These are phyloP conservation scores for Zarea fungicola DNA, from an alignment of 2,329 filamentous ascomycete genomes.

Conservation along the genomic window DNA sequence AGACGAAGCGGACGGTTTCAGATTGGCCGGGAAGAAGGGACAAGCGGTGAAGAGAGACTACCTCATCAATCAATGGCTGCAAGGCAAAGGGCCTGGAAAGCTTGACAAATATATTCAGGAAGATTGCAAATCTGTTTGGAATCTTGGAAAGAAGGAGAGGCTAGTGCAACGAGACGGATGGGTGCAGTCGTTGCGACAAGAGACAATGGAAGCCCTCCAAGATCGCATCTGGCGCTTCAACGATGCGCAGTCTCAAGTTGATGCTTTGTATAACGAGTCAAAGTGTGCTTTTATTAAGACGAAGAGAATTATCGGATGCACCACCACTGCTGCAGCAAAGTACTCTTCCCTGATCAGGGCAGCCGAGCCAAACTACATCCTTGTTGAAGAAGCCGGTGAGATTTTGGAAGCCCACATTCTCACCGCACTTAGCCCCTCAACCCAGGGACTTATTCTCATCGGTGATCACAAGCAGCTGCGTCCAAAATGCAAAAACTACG, in stretches of 20 bases:
- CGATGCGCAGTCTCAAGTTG: slow-evolving; percentile 33
- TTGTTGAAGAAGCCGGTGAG: slow-evolving; percentile 70
- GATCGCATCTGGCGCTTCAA: slow-evolving; percentile 37
- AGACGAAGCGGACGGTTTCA: slow-evolving; percentile 2
- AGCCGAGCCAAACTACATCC: slow-evolving; percentile 51
- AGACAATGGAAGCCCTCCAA: slow-evolving; percentile 40
- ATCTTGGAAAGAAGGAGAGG: slow-evolving; percentile 36
- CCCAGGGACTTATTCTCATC: slow-evolving; percentile 63
- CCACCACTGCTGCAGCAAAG: slow-evolving; percentile 65
- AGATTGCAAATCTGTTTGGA: too few relatives aligned
- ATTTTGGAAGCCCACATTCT: slow-evolving; percentile 62
- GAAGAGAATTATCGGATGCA: slow-evolving; percentile 63
- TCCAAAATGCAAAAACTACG: slow-evolving; percentile 60
- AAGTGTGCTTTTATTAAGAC: slow-evolving; percentile 39
- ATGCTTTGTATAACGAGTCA: slow-evolving; percentile 38
- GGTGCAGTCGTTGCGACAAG: slow-evolving; percentile 41
- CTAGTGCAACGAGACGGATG: slow-evolving; percentile 34
- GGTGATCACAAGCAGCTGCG: slow-evolving; percentile 70
- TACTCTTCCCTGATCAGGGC: slow-evolving; percentile 49
- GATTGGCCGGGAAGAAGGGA: background rate
- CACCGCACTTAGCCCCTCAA: slow-evolving; percentile 48
- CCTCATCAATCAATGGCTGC: slow-evolving; percentile 49
- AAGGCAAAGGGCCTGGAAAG: slow-evolving; percentile 39
- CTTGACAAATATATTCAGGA: too few relatives aligned
- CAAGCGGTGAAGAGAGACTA: slow-evolving; percentile 31